Evolutionary conservation across 306 rosid species (phyloP), one percentile per base, ranked within the genome.

Genomic region (Fragaria ananassa): DNA sequence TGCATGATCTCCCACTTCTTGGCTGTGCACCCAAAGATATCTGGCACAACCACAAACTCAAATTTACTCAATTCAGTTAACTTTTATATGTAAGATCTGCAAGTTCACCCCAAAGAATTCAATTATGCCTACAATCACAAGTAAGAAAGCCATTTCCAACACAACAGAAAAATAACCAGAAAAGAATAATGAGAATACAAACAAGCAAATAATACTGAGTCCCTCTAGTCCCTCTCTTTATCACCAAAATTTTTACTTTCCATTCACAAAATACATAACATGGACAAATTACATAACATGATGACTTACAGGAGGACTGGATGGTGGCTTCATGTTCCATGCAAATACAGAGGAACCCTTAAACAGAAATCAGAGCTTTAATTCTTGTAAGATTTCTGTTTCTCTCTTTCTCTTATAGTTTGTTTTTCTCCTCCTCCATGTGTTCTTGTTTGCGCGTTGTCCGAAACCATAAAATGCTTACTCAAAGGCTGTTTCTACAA

Each of bases 1-100:
- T 47, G 63, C 81, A 79, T 11, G 89, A 83, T 46, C 76, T 84
- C 83, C 80, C 68, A 71, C 84, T 71, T 79, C 82, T 87, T 29
- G 83, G 49, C 64, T 87, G 91, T 23, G 76, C 80, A 74, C 66
- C 35, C 44, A 74, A 10, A 58, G 70, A 66, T 50, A 67, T 70
- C 98, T 87, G 94, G 15, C 44, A 79, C 75, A 74, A 35, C 41
- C 39, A 34, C 21, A 17, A 17, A 35, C 11, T 64, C 46, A 31
- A 34, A 63, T 25, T 31, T 31, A 5, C 6, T 45, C 15, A 45
- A 0, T 61, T 62, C 12, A 34, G 2, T 35, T 57, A 9, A 23
- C 10, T 23, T 17, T 17, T 10, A 0, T 42, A 42, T 23, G 64
- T 21, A 57, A 57, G 35, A 25, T n/a, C 27, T 57, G 34, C 60